phyloP scores from a whole-genome alignment of 78 protist genomes.

The Dictyostelium firmibasis region DNA sequence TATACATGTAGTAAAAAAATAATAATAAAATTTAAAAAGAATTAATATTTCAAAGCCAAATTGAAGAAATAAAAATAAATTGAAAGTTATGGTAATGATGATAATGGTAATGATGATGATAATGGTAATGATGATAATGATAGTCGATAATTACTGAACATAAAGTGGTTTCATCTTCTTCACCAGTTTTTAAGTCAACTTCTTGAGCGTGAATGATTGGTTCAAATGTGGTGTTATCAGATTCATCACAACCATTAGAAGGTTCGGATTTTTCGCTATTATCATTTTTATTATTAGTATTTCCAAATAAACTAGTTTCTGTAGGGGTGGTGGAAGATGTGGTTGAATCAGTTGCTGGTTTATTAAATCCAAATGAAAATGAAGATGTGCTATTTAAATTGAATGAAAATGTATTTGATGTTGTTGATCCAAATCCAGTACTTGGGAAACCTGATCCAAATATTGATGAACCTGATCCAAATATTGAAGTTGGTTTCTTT shows the following conservation, averaged over 20 bases:
- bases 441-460: not conserved
- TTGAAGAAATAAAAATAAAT: not conserved
- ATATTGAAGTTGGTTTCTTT: not conserved
- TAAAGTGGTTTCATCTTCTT: conserved; percentile 59
- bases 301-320: not conserved
- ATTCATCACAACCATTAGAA: not conserved
- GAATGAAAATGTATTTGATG: conserved; percentile 33
- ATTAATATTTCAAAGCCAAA: not conserved
- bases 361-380: conserved; percentile 15
- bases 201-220: conserved; percentile 9
- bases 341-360: not conserved
- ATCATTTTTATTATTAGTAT: not conserved
- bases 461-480: not conserved
- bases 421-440: conserved; percentile 11
- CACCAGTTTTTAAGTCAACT: conserved; percentile 33
- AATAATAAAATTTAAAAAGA: not conserved
- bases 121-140: not conserved
- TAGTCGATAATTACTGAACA: conserved; percentile 33
- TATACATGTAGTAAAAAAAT: not conserved
- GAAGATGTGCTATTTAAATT: conserved; percentile 32
- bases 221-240: not conserved
- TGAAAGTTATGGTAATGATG: not conserved
- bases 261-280: not conserved
- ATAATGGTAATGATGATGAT: not conserved
- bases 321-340: not conserved